Conservation (phyloP, 23 red algal species). For the Pyropia yezoensis region DNA sequence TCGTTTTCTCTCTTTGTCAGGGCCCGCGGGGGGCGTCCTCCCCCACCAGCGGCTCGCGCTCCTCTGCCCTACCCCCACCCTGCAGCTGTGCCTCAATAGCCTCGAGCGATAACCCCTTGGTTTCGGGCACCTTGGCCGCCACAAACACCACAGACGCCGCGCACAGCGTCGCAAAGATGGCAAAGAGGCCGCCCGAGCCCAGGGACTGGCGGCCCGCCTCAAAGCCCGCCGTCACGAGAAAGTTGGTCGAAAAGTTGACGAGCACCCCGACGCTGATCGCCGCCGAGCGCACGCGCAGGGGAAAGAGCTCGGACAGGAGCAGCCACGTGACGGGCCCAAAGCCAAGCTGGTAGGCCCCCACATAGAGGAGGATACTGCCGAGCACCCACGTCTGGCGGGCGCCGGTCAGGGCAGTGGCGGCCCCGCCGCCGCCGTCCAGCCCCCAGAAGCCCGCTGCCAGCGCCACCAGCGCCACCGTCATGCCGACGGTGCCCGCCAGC, state of each 20-base stretch:
- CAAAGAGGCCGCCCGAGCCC: slow-evolving; percentile 24
- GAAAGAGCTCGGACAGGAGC: slow-evolving; percentile 22
- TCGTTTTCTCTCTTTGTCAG: too few species aligned
- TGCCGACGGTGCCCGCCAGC: slow-evolving; percentile 11
- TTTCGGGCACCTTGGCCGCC: slow-evolving; percentile 4
- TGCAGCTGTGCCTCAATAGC: slow-evolving; percentile 7
- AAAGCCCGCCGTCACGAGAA: slow-evolving; percentile 17
- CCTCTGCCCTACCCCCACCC: too few species aligned
- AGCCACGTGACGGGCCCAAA: slow-evolving; percentile 33
- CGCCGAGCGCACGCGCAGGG: slow-evolving; percentile 10
- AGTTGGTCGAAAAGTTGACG: slow-evolving; percentile 24
- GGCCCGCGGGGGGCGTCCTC: too few species aligned
- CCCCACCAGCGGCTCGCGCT: too few species aligned
- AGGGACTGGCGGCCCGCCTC: slow-evolving; percentile 6
- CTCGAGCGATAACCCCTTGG: slow-evolving; percentile 21
- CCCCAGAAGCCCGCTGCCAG: slow-evolving; percentile 9
- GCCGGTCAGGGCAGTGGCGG: not conserved
- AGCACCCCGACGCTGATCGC: slow-evolving; percentile 12
- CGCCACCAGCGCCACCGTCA: slow-evolving; percentile 7
- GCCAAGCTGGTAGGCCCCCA: slow-evolving; percentile 31
- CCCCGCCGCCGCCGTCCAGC: not conserved
- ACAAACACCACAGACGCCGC: slow-evolving; percentile 8
- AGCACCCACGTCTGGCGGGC: slow-evolving; percentile 3
- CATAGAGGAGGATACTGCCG: slow-evolving; percentile 7
- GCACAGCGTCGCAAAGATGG: slow-evolving; percentile 8